phyloP scores from a whole-genome alignment of 169 alveolate species.

The Perkinsus chesapeaki region DNA sequence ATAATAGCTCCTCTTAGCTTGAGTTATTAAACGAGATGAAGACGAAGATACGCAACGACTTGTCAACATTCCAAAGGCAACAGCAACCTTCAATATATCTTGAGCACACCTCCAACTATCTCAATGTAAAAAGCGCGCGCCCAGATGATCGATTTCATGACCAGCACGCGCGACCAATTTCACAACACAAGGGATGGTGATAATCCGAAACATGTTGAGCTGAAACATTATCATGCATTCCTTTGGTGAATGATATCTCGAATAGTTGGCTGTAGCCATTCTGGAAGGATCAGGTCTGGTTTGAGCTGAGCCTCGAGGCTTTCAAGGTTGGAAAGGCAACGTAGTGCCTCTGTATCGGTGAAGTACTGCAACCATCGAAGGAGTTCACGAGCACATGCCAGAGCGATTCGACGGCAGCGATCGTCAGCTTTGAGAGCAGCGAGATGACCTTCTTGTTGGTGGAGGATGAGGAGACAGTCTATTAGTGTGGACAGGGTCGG shows the following conservation, averaged over 20 bases:
- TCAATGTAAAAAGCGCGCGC: neutral
- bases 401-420: neutral
- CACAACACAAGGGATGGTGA: neutral
- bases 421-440: neutral
- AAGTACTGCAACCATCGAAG: neutral
- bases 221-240: neutral
- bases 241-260: neutral
- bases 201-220: neutral
- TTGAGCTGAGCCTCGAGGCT: neutral
- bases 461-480: neutral
- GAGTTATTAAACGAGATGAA: neutral
- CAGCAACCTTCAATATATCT: neutral
- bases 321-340: neutral
- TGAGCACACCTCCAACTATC: neutral
- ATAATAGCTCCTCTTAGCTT: neutral
- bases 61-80: neutral
- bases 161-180: neutral
- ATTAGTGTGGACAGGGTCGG: neutral
- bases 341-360: neutral
- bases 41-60: neutral
- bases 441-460: neutral
- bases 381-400: neutral
- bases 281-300: neutral
- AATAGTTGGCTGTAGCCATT: neutral
- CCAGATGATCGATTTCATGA: neutral